These are phyloP conservation scores for Rhynchospora tenuis DNA, from an alignment of 176 grass and related monocot genomes.

Conservation along the genomic window DNA sequence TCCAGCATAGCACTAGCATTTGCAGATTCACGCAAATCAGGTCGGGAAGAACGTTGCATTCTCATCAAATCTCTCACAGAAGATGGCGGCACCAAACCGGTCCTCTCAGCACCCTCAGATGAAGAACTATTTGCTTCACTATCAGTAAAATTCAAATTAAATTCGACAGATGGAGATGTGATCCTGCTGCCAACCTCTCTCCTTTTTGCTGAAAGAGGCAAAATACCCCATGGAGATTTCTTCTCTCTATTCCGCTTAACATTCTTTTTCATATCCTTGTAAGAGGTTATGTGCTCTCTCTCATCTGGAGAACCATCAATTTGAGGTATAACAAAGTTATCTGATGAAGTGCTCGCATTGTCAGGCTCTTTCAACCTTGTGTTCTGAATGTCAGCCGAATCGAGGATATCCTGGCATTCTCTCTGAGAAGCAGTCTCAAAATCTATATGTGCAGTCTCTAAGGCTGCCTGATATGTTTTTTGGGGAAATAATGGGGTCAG, in stretches of 20 bases:
- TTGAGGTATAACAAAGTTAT: conserved; percentile 57
- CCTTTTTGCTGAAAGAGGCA: conserved; percentile 64
- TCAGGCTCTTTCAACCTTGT: conserved; percentile 10
- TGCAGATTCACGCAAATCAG: conserved; percentile 52
- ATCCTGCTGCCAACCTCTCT: conserved; percentile 25
- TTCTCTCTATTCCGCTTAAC: conserved; percentile 37
- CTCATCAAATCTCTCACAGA: conserved; percentile 95
- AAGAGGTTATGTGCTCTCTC: conserved; percentile 21
- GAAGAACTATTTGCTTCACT: conserved; percentile 12
- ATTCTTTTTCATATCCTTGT: conserved; percentile 34
- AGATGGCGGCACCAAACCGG: conserved; percentile 19
- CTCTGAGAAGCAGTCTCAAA: conserved; percentile 78
- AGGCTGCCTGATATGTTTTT: conserved; percentile 56
- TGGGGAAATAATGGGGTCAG: conserved; percentile 65
- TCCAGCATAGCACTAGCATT: conserved; percentile 27
- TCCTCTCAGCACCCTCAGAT: not conserved
- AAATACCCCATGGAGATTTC: conserved; percentile 51
- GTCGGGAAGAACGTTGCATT: conserved; percentile 43
- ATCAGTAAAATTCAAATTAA: conserved; percentile 29
- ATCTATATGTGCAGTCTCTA: conserved; percentile 80
- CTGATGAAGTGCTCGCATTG: conserved; percentile 28
- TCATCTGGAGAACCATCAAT: conserved; percentile 79
- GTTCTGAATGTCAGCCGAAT: conserved; percentile 50
- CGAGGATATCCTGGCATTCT: conserved; percentile 97
- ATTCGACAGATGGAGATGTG: conserved; percentile 33